Base-by-base conservation (phyloP, 192 early-diverging fungal genomes). In the Linnemannia hyalina region DNA sequence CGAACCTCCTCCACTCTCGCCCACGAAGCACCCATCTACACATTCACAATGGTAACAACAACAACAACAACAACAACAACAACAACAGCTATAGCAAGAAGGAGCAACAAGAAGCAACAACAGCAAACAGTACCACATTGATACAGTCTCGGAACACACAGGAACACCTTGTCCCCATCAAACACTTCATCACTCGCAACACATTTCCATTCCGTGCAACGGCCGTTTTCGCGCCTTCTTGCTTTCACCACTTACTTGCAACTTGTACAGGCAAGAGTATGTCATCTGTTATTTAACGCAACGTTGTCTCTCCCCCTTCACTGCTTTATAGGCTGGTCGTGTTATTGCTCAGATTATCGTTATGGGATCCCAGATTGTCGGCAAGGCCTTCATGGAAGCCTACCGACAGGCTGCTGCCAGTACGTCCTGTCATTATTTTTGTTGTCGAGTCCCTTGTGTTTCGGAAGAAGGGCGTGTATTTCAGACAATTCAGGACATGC, bases 301-400 rank as follows among this genome's bases (percentile, higher is more conserved):
- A 3, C 49, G 38, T 52, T 22, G 1, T 52, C 44, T 23, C 71
- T 70, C 46, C 8, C 4, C 20, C 15, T 41, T 6, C 40, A 16
- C 52, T 71, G 52, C 29, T 52, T 52, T 4, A 18, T 93, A 94
- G 88, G 93, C 95, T 41, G 93, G 90, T 73, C 90, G 91, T 82
- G 86, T 95, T 36, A 91, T 97, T 83, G 93, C 93, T 69, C 95
- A 97, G 88, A 92, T 97, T 82, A 77, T 97, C 47, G 81, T 95
- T n/a, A 92, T 92, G 69, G 96, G 96, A 68, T 89, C 94, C 10
- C 94, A 95, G 78, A 95, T 99, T 87, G 89, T 97, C 54, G 96
- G 96, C 41, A 93, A 95, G 82, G 98, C 98, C 55, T 97, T 98
- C 86, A 93, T 96, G 74, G 98, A 97, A 73, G 98, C 98, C 36